Conservation (phyloP, 1,284 basidiomycete genomes). For the Pseudozyma hubeiensis region DNA sequence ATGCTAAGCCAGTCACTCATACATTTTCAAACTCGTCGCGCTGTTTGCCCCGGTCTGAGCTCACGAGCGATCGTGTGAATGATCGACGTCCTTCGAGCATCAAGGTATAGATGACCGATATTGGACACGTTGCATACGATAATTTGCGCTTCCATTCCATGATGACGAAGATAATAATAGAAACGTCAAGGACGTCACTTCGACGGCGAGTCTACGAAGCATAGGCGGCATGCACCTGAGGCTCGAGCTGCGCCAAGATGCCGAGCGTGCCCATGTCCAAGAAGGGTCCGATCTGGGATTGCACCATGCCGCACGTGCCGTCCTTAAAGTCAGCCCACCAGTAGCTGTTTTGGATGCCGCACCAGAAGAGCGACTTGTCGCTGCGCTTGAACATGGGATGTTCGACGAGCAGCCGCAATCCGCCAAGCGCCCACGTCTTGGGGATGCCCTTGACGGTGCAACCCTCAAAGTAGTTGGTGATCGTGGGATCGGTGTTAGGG, state of each 20-base stretch:
- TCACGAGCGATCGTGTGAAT: no score
- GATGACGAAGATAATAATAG: no score
- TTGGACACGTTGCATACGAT: not conserved
- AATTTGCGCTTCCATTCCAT: no score
- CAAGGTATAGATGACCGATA: no score
- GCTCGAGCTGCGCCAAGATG: slow-evolving; percentile 33
- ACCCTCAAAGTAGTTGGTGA: slow-evolving; percentile 38
- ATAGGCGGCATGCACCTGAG: slow-evolving; percentile 36
- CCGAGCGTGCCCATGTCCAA: slow-evolving; percentile 39
- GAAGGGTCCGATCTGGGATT: slow-evolving; percentile 45
- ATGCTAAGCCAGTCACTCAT: not conserved
- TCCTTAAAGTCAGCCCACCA: slow-evolving; percentile 47
- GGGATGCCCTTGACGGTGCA: slow-evolving; percentile 35
- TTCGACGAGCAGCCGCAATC: slow-evolving; percentile 28
- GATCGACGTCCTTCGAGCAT: not conserved
- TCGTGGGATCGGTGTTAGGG: slow-evolving; percentile 25
- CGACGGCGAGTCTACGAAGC: slow-evolving; percentile 5
- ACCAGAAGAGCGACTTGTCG: slow-evolving; percentile 43
- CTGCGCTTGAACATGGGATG: slow-evolving; percentile 39
- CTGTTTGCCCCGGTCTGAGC: no score
- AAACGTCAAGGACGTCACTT: no score
- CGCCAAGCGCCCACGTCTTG: slow-evolving; percentile 47
- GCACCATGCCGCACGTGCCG: slow-evolving; percentile 46
- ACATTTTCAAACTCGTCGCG: not conserved
- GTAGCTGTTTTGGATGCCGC: slow-evolving; percentile 47